These are phyloP conservation scores for Effrenium voratum DNA, from an alignment of 73 alveolate genomes.

Conservation along the genomic window DNA sequence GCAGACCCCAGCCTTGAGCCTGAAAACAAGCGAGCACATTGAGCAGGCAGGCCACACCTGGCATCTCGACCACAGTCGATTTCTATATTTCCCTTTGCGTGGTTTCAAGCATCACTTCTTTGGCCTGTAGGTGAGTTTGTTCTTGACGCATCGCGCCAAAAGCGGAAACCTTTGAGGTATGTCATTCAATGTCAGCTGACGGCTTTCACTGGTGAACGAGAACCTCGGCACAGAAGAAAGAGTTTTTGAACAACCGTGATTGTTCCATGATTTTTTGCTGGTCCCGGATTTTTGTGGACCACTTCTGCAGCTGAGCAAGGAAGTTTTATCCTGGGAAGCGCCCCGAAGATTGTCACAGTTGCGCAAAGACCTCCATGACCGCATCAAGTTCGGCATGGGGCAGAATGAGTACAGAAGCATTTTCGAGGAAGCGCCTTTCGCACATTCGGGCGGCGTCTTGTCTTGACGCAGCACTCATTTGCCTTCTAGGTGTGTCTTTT, in stretches of 20 bases:
- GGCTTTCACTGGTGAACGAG: too few relatives aligned
- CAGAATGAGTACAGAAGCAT: slow-evolving; percentile 25
- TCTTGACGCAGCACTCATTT: too few relatives aligned
- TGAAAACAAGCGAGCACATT: slow-evolving; percentile 34
- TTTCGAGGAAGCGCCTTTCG: slow-evolving; percentile 78
- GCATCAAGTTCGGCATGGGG: slow-evolving; percentile 77
- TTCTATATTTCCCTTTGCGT: too few relatives aligned
- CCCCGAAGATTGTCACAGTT: slow-evolving; percentile 78
- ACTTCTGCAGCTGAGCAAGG: background rate
- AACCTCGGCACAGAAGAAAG: too few relatives aligned
- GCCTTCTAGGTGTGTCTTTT: too few relatives aligned
- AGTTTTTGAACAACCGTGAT: too few relatives aligned
- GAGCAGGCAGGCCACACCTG: slow-evolving; percentile 88
- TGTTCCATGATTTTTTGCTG: background rate
- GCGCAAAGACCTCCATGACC: slow-evolving; percentile 71
- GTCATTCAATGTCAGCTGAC: too few relatives aligned
- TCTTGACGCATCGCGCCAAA: too few relatives aligned
- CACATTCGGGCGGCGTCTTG: slow-evolving; percentile 80
- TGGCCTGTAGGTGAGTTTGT: too few relatives aligned
- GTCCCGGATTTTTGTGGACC: background rate
- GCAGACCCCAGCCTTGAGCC: slow-evolving; percentile 54
- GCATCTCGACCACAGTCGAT: too few relatives aligned
- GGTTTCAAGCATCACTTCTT: too few relatives aligned
- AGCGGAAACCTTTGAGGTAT: too few relatives aligned
- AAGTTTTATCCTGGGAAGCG: slow-evolving; percentile 58